Evolutionary conservation across 371 early-diverging fungal species (phyloP), one percentile per base, ranked within the genome.

Genomic region (Cokeromyces recurvatus): DNA sequence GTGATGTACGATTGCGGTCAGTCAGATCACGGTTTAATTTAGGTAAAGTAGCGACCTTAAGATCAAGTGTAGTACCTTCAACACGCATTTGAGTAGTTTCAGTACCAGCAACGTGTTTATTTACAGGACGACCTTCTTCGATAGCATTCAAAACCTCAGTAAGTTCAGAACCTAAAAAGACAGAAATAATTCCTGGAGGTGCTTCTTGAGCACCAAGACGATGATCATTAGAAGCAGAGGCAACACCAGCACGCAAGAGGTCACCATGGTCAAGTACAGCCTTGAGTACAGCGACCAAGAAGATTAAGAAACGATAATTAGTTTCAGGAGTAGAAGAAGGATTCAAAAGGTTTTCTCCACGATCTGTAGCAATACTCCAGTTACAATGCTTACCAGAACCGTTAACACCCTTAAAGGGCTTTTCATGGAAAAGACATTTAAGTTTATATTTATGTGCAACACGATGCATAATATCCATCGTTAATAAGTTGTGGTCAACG

Each of bases 351-450:
- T 98, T 98, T 62, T 91, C 91, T 46, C 98, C 98, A 34, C 68
- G 66, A 74, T 93, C 92, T 15, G 97, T 97, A 43, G 91, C 88
- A 66, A 98, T 70, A 63, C 95, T 87, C 97, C 97, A 98, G 88
- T 98, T 98, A 84, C 94, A 94, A 80, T 97, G 98, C 84, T 98
- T 98, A 53, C 98, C 97, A 24, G 91, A 91, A 31, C 98, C 98
- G 71, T 98, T 98, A 71, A 98, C 84, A 47, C 98, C 97, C 69
- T 89, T 87, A 85, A 95, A 98, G 35, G 98, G 98, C 84, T 98
- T 98, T 79, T 96, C 97, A 84, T 98, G 98, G 87, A 87, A 96
- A 32, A 98, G 83, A 38, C 90, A 89, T 84, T 92, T 93, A 56
- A 97, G 84, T 72, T 90, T 89, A 85, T 98, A 91, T 52, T 91